Evolutionary conservation across 345 rosid species (phyloP).

Genomic region (Brassica napus): Da-Ae NC_063441.1:15287501-15288000

Average conservation of each 20-base stretch:
- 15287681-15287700: constrained; percentile 27
- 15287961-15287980: constrained; percentile 48
- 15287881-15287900: no score
- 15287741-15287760: constrained; percentile 15
- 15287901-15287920: not conserved
- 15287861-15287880: not conserved
- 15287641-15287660: constrained; percentile 8
- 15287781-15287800: not conserved
- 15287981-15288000: constrained; percentile 69
- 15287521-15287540: not conserved
- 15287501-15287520: not conserved
- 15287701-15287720: constrained; percentile 26
- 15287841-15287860: constrained; percentile 1
- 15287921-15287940: constrained; percentile 29
- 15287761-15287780: not conserved
- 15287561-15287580: no score
- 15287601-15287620: not conserved
- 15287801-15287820: constrained; percentile 25
- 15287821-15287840: constrained; percentile 35
- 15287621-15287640: not conserved
- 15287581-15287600: no score
- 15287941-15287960: constrained; percentile 43
- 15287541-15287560: not conserved
- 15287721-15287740: not conserved
- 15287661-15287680: constrained; percentile 34